These are phyloP conservation scores for Syzygium grande DNA, from an alignment of 345 rosid species.

Conservation along the genomic window DNA sequence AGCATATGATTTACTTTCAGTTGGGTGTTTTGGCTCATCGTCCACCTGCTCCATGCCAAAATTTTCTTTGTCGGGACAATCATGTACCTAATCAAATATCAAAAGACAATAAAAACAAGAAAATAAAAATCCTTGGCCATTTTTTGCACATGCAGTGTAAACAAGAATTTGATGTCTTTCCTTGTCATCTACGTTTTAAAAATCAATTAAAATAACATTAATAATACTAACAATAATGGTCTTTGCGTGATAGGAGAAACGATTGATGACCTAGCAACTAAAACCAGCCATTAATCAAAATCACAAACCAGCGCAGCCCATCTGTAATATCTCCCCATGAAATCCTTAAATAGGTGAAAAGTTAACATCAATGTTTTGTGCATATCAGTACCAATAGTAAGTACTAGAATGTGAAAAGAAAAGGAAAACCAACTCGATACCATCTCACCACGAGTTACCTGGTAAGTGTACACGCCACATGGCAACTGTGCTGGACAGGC, in stretches of 20 bases:
- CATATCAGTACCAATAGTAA: neutral
- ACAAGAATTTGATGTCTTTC: neutral
- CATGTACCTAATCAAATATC: slow-evolving; percentile 31
- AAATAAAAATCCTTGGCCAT: neutral
- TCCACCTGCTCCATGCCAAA: slow-evolving; percentile 27
- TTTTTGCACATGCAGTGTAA: neutral
- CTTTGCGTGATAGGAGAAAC: neutral
- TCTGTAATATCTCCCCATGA: neutral
- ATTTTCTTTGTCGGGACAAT: slow-evolving; percentile 48
- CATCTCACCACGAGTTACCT: slow-evolving; percentile 20
- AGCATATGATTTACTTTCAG: slow-evolving; percentile 4
- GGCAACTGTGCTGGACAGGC: neutral
- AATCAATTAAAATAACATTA: neutral
- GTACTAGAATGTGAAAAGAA: neutral
- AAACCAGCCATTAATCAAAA: neutral
- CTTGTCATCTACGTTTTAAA: neutral
- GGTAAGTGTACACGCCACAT: neutral
- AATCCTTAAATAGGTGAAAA: neutral
- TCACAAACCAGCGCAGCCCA: neutral
- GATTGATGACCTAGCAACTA: neutral
- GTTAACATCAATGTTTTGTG: neutral
- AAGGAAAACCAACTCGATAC: neutral
- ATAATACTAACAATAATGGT: neutral
- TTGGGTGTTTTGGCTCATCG: slow-evolving; percentile 9
- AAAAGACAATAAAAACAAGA: neutral